Percentiles rank a stretch among this genome's conserved stretches.
phyloP scores from a whole-genome alignment of 805 yeast genomes.

The Wickerhamomyces sydowiorum region DNA sequence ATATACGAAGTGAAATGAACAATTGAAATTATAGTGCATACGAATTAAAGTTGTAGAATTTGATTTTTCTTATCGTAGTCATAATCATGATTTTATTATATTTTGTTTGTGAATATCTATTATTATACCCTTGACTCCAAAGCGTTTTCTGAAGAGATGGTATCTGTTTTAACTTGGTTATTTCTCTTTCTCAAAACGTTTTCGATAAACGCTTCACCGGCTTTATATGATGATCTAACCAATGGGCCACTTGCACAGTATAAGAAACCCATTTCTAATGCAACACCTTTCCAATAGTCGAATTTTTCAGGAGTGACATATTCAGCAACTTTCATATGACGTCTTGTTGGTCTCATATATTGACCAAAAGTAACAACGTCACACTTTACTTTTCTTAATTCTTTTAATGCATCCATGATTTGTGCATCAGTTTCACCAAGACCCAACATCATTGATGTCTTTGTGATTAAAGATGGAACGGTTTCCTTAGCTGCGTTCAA shows the following conservation, averaged over 20 bases:
- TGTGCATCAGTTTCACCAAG: constrained; percentile 96
- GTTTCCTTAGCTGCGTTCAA: constrained; percentile 74
- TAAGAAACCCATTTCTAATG: constrained; percentile 84
- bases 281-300: constrained; percentile 85
- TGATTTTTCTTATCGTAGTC: too few relatives aligned
- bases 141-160: too few relatives aligned
- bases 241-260: constrained; percentile 98
- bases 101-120: not conserved
- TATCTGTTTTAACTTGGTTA: constrained; percentile 1
- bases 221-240: constrained; percentile 94
- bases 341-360: constrained; percentile 97
- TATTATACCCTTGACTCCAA: not conserved
- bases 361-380: constrained; percentile 98
- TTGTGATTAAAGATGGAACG: constrained; percentile 74
- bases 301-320: constrained; percentile 92
- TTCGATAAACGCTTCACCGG: constrained; percentile 97
- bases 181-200: constrained; percentile 78
- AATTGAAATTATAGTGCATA: not conserved
- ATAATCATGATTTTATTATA: too few relatives aligned
- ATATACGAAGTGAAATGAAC: not conserved
- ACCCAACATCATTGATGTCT: constrained; percentile 94
- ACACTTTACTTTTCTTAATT: constrained; percentile 69
- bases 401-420: constrained; percentile 65
- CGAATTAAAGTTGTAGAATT: too few relatives aligned
- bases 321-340: constrained; percentile 98